Conservation (phyloP, 176 grass and related monocot genomes). For the Oropetium thomaeum region DNA sequence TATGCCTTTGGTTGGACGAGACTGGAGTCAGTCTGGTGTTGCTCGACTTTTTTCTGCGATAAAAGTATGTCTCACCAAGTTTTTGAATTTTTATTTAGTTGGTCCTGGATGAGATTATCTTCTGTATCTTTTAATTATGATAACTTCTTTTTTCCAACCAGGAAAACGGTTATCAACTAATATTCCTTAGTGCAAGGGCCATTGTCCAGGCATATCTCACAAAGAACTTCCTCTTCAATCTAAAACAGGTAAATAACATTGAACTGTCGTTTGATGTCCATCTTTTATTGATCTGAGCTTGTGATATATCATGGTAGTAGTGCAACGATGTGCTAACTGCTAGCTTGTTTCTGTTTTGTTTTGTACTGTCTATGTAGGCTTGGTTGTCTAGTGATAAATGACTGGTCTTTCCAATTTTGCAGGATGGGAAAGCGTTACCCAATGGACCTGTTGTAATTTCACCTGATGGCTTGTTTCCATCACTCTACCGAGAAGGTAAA, state of each 20-base stretch:
- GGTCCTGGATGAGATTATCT: neutral
- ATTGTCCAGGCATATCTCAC: slow-evolving; percentile 98
- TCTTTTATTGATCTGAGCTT: slow-evolving; percentile 10
- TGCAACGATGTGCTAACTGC: neutral
- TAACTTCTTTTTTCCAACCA: slow-evolving; percentile 39
- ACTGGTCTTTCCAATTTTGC: slow-evolving; percentile 21
- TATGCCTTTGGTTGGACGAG: slow-evolving; percentile 97
- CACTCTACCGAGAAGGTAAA: slow-evolving; percentile 94
- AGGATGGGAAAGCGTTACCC: slow-evolving; percentile 98
- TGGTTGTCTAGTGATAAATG: neutral
- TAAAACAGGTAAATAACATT: slow-evolving; percentile 75
- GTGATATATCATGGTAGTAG: neutral
- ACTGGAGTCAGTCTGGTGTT: slow-evolving; percentile 96
- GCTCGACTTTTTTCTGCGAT: slow-evolving; percentile 95
- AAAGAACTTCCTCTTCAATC: slow-evolving; percentile 93
- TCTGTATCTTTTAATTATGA: slow-evolving; percentile 11
- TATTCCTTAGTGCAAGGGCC: slow-evolving; percentile 98
- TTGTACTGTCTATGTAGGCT: neutral
- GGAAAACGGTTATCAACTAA: slow-evolving; percentile 99
- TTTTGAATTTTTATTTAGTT: neutral
- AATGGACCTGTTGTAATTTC: slow-evolving; percentile 97
- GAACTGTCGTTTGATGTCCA: neutral
- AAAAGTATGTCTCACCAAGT: slow-evolving; percentile 47
- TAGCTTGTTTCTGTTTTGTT: slow-evolving; percentile 18
- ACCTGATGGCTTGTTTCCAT: slow-evolving; percentile 96